Conservation (phyloP, 1,284 basidiomycete genomes). For the Leccinum subrobustum region DNA sequence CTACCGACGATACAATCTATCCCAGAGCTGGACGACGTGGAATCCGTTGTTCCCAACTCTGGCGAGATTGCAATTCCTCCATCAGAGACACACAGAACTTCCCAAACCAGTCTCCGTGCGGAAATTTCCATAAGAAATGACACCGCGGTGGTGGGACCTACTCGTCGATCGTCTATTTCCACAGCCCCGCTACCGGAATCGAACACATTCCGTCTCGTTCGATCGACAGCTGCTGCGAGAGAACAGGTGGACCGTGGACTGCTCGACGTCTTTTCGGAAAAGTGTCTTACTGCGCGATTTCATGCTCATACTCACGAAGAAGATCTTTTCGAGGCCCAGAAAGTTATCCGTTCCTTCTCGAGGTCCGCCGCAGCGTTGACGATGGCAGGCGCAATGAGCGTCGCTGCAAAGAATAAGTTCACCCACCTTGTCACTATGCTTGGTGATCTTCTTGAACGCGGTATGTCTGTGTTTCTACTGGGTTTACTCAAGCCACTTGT, state of each 20-base stretch:
- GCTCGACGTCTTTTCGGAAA: slow-evolving; percentile 66
- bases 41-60: slow-evolving; percentile 11
- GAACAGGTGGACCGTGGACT: slow-evolving; percentile 66
- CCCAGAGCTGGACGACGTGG: slow-evolving; percentile 48
- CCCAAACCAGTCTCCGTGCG: background rate
- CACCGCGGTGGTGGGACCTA: slow-evolving; percentile 30
- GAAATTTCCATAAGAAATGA: slow-evolving; percentile 23
- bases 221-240: slow-evolving; percentile 67
- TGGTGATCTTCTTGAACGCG: slow-evolving; percentile 89
- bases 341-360: slow-evolving; percentile 41
- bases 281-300: slow-evolving; percentile 57
- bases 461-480: slow-evolving; percentile 42
- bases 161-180: slow-evolving; percentile 51
- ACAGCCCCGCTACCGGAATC: slow-evolving; percentile 48
- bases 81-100: background rate
- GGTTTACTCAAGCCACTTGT: slow-evolving; percentile 1
- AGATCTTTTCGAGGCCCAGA: slow-evolving; percentile 59
- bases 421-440: slow-evolving; percentile 84
- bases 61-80: slow-evolving; percentile 10
- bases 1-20: slow-evolving; percentile 62
- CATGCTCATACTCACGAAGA: slow-evolving; percentile 60
- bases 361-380: slow-evolving; percentile 50
- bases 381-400: slow-evolving; percentile 49
- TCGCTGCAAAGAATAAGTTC: slow-evolving; percentile 56
- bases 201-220: slow-evolving; percentile 64